Evolutionary conservation across 192 early-diverging fungal genomes (phyloP).

Genomic region (Coemansia sp.): DNA sequence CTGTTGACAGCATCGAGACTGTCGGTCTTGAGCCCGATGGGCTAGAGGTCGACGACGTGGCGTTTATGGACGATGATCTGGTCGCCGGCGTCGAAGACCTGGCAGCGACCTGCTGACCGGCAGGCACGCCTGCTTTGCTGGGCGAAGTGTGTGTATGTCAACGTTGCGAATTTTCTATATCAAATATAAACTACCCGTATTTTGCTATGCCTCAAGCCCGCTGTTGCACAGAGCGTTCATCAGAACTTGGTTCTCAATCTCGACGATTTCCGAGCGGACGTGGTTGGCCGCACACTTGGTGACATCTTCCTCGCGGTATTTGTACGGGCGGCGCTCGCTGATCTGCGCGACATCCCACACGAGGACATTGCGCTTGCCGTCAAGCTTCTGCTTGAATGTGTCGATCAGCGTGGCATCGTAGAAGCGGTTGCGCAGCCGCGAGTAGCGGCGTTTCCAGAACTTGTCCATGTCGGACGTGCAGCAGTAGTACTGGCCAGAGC

Average conservation of each 20-base stretch:
- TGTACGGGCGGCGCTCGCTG: constrained; percentile 28
- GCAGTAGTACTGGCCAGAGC: constrained; percentile 54
- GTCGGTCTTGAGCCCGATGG: too few species aligned
- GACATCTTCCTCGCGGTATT: constrained; percentile 12
- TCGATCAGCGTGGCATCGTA: constrained; percentile 25
- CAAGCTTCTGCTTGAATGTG: constrained; percentile 16
- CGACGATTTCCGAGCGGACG: constrained; percentile 49
- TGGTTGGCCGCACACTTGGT: constrained; percentile 51
- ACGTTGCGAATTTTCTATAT: too few species aligned
- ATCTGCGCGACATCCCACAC: constrained; percentile 50
- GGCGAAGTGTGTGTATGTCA: too few species aligned
- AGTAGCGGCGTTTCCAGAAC: constrained; percentile 33
- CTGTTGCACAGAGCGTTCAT: constrained; percentile 22
- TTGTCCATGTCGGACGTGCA: constrained; percentile 43
- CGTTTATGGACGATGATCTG: not conserved
- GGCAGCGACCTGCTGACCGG: not conserved
- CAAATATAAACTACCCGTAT: too few species aligned
- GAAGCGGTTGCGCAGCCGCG: constrained; percentile 20
- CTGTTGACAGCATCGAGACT: too few species aligned
- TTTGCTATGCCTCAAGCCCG: too few species aligned
- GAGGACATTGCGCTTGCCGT: constrained; percentile 6
- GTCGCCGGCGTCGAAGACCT: not conserved
- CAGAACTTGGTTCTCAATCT: constrained; percentile 49
- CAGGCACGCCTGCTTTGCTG: too few species aligned
- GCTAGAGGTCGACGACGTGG: not conserved